Conservation (phyloP, 2,329 filamentous ascomycete genomes). For the Harringtonia lauricola region DNA sequence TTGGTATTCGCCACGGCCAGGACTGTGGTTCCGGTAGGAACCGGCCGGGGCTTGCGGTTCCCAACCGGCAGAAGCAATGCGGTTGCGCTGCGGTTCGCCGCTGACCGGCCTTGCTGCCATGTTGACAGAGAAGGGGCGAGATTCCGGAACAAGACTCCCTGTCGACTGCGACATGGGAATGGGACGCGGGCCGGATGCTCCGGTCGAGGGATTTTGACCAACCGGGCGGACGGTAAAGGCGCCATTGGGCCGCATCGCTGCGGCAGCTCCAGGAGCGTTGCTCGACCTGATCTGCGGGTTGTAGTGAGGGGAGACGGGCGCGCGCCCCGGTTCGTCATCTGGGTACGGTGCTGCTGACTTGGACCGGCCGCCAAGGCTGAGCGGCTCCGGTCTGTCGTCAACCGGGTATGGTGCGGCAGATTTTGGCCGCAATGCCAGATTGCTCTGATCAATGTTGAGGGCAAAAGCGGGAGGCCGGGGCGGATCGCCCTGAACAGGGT, state of each 20-base stretch:
- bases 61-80: constrained; percentile 32
- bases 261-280: constrained; percentile 30
- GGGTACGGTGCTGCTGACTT: constrained; percentile 41
- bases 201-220: constrained; percentile 12
- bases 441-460: constrained; percentile 32
- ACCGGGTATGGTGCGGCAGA: constrained; percentile 60
- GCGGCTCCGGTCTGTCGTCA: constrained; percentile 49
- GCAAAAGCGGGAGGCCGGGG: constrained; percentile 37
- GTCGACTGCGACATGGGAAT: constrained; percentile 33
- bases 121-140: constrained; percentile 22
- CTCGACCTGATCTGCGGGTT: constrained; percentile 38
- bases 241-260: constrained; percentile 36
- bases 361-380: constrained; percentile 30
- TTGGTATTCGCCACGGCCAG: constrained; percentile 16
- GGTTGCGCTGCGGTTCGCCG: constrained; percentile 26
- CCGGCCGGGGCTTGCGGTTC: constrained; percentile 26
- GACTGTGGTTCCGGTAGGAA: constrained; percentile 29
- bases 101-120: constrained; percentile 17
- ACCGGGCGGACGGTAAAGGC: constrained; percentile 44
- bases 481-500: too few species aligned
- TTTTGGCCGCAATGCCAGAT: constrained; percentile 30
- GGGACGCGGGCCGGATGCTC: constrained; percentile 15
- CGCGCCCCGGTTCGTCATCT: constrained; percentile 32
- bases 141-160: constrained; percentile 25
- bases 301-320: constrained; percentile 27